Base-by-base conservation (phyloP, 176 grass and related monocot species). In the Aegilops longissima region DNA sequence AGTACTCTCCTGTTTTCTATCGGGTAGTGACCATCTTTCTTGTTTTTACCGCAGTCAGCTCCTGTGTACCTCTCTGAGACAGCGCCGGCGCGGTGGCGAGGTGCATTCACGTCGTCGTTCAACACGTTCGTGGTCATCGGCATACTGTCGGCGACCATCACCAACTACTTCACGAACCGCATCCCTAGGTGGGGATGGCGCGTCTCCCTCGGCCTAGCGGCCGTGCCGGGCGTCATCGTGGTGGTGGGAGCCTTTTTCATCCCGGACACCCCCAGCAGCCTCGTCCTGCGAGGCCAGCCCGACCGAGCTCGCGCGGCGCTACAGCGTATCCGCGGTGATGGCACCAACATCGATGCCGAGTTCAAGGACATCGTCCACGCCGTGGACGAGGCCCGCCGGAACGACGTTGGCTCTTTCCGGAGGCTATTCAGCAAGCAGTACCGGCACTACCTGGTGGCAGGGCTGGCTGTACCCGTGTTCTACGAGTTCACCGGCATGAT, bases 21-120 rank as follows among this genome's bases (percentile, higher is more conserved):
- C 27, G 1, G 27, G 27, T 27, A 27, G 27, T 27, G 14, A 54
- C 17, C 52, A 56, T 56, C 52, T 56, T 0, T 30, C 31, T 17
- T 49, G 1, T 29, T 49, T 2, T 11, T 8, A 16, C 23, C 12
- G 72, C 64, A 90, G 88, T 64, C 78, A 1, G 92, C 90, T 44
- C 93, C 80, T 0, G 67, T 98, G 87, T 98, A 93, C 39, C 90
- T 98, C 12, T 84, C 95, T 7, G 95, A 98, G 85, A 89, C 81
- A 16, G 64, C 95, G 9, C 93, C 93, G 34, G 35, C 91, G 4
- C 79, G n/a, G 67, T 95, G 92, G 91, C 93, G 95, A 10, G 95
- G 95, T 0, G 93, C 88, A 13, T 93, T 98, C 91, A 98, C 91
- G 1, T 54, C 91, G 3, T 89, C 82, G 6, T 95, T 89, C 89